A percentile compares a stretch with the other conserved stretches of the same genome.
phyloP scores from a whole-genome alignment of 257 asterid species.

The Paulownia fortunei region DNA sequence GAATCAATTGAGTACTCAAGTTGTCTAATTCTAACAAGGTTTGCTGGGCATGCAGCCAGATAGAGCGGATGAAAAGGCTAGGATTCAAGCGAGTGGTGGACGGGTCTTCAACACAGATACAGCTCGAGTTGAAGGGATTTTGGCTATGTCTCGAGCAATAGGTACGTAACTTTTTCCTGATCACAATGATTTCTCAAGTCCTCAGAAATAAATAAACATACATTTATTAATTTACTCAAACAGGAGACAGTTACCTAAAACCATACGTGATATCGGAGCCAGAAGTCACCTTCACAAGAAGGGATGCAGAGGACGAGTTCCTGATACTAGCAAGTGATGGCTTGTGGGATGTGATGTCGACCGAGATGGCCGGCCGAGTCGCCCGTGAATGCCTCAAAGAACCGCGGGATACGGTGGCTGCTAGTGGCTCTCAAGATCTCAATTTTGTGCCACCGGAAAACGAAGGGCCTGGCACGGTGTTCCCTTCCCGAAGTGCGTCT shows the following conservation, averaged over 20 bases:
- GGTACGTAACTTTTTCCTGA: slow-evolving; percentile 32
- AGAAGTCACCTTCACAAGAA: slow-evolving; percentile 48
- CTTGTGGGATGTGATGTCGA: slow-evolving; percentile 60
- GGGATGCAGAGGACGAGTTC: slow-evolving; percentile 51
- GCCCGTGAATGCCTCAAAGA: slow-evolving; percentile 45
- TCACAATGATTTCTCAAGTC: not conserved
- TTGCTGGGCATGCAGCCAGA: slow-evolving; percentile 45
- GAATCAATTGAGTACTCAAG: too few species aligned
- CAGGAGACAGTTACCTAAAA: slow-evolving; percentile 52
- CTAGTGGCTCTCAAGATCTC: not conserved
- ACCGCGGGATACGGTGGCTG: not conserved
- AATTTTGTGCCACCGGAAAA: not conserved
- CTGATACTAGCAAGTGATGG: slow-evolving; percentile 58
- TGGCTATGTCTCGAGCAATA: slow-evolving; percentile 74
- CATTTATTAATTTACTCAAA: too few species aligned
- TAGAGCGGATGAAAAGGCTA: slow-evolving; percentile 52
- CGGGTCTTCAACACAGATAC: slow-evolving; percentile 42
- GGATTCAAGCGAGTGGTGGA: slow-evolving; percentile 62
- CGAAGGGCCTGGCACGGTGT: slow-evolving; percentile 28
- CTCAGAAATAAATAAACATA: not conserved
- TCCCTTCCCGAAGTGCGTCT: slow-evolving; percentile 31
- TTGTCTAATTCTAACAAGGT: not conserved
- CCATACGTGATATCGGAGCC: slow-evolving; percentile 62
- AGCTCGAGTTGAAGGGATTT: slow-evolving; percentile 59
- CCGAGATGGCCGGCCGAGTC: slow-evolving; percentile 45